These are phyloP conservation scores for Serendipita sp. DNA, from an alignment of 1,284 basidiomycete species.

Conservation along the genomic window DNA sequence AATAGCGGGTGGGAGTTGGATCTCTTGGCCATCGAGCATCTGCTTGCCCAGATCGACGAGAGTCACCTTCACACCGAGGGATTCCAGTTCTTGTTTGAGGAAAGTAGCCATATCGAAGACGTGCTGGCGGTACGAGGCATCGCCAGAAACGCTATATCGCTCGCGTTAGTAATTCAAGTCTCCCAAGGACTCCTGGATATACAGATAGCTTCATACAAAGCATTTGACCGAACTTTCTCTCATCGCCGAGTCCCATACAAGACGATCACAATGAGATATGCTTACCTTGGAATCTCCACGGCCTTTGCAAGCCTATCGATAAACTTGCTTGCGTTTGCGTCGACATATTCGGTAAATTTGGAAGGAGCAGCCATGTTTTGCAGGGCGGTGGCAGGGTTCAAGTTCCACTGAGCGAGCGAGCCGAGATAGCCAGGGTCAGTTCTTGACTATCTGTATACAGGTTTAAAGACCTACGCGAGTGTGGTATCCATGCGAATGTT, in stretches of 20 bases:
- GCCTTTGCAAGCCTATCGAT: slow-evolving; percentile 68
- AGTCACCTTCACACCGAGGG: slow-evolving; percentile 62
- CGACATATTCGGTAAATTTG: slow-evolving; percentile 47
- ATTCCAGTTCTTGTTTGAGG: slow-evolving; percentile 56
- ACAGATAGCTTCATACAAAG: no score
- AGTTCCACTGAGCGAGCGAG: no score
- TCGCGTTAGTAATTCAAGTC: not conserved
- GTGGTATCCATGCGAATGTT: no score
- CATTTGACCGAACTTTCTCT: no score
- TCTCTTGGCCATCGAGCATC: slow-evolving; percentile 60
- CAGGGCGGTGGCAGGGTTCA: no score
- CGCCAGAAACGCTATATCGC: slow-evolving; percentile 46
- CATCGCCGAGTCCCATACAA: no score
- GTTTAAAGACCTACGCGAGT: no score
- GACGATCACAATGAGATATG: slow-evolving; percentile 6
- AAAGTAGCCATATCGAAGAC: slow-evolving; percentile 76
- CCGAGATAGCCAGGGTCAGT: no score
- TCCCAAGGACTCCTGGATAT: not conserved
- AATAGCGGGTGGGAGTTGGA: slow-evolving; percentile 77
- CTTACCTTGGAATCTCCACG: slow-evolving; percentile 79
- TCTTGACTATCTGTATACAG: no score
- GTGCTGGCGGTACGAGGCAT: slow-evolving; percentile 52
- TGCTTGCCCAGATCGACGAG: slow-evolving; percentile 72
- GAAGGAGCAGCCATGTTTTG: slow-evolving; percentile 27
- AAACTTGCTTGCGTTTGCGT: slow-evolving; percentile 57